Evolutionary conservation across 352 stramenopile species (phyloP), one percentile per base, ranked within the genome.

Genomic region (Phytophthora hibernalis): DNA sequence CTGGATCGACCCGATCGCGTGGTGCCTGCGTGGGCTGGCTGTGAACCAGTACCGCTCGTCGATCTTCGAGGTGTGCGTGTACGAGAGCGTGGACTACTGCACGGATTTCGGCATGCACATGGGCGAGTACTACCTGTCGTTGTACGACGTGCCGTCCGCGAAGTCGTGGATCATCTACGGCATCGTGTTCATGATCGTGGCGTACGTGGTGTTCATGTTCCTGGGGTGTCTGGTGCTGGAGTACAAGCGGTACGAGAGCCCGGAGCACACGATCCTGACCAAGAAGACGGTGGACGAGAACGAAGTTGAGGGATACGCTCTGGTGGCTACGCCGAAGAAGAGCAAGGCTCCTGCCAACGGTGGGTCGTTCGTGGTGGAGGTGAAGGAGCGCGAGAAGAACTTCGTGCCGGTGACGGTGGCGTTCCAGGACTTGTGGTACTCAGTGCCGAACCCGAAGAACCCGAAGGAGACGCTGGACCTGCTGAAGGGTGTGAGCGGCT

Each of bases 1-100:
- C 61, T 88, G 72, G 65, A 72, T 89, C 21, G 72, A 86, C 49
- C 82, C 82, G 10, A 74, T 89, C 22, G 56, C 71, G 7, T 89
- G 80, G 80, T 70, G 57, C 16, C 49, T 80, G 31, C 70, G 76
- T 4, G 63, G 21, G 2, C 72, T 74, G 21, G 77, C 60, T 3
- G 73, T 78, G 22, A 79, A 79, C 55, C 55, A 79, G 31, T 79
- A 76, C 52, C 66, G 59, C 9, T 69, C 65, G 31, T 54, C 47
- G 18, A 30, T 42, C 5, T 78, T 75, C 15, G 55, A 79, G 8
- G 64, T 79, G 18, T 83, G 74, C 48, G 24, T 77, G 18, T 82
- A 78, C 54, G 53, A 80, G 2, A 74, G 67, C 3, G 42, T 84
- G 38, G 60, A 82, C 54, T 84, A 80, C 59, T 82, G 74, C 58